Percentiles rank a stretch among this genome's conserved stretches.
Conservation (phyloP, 2,329 filamentous ascomycete genomes). For the Apiospora marii region DNA sequence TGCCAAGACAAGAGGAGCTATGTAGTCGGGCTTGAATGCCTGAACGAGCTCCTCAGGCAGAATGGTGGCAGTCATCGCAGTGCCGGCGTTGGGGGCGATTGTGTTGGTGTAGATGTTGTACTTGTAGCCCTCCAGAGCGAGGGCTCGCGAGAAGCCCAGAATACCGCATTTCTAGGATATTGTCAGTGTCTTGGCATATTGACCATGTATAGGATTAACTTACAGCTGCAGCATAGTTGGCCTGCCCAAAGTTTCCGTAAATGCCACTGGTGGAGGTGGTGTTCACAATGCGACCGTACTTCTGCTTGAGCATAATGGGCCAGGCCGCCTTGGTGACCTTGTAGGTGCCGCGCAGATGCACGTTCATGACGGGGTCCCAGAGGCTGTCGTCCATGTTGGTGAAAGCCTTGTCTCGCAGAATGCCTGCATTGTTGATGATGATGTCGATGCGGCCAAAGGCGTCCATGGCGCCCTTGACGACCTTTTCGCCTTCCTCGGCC, state of each 20-base stretch:
- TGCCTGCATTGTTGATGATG: constrained; percentile 97
- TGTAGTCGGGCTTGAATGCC: constrained; percentile 98
- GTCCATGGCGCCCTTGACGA: constrained; percentile 93
- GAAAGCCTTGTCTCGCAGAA: constrained; percentile 97
- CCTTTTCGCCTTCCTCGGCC: constrained; percentile 88
- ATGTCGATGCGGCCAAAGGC: constrained; percentile 94
- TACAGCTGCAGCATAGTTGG: constrained; percentile 93
- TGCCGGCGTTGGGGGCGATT: constrained; percentile 96
- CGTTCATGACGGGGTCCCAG: constrained; percentile 91
- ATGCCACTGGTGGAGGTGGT: constrained; percentile 97
- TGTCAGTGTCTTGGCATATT: constrained; percentile 34
- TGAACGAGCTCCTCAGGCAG: constrained; percentile 98
- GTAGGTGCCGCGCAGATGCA: constrained; percentile 94
- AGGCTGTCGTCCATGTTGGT: constrained; percentile 94
- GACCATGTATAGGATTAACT: constrained; percentile 45
- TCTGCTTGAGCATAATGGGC: constrained; percentile 98
- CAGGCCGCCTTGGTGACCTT: constrained; percentile 97
- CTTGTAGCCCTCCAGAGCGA: constrained; percentile 92
- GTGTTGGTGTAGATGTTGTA: constrained; percentile 99
- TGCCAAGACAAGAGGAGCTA: constrained; percentile 89
- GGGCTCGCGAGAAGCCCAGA: constrained; percentile 90
- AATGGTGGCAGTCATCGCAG: constrained; percentile 91
- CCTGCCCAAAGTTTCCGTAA: constrained; percentile 98
- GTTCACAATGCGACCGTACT: constrained; percentile 96
- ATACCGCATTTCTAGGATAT: constrained; percentile 80